Conservation (phyloP, 768 basidiomycete species). For the Suillus spraguei region DNA sequence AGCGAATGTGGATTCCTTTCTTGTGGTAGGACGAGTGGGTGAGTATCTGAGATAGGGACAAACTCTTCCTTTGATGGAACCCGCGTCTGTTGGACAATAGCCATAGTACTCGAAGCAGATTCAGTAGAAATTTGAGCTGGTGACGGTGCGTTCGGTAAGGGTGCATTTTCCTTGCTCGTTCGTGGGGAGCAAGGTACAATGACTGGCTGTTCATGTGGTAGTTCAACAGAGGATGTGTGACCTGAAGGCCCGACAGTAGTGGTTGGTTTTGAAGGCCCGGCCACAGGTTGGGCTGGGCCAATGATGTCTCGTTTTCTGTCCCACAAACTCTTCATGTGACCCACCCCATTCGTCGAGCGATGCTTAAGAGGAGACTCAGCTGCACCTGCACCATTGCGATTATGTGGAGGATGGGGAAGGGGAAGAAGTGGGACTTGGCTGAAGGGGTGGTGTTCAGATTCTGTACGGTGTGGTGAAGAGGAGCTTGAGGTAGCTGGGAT, state of each 20-base stretch:
- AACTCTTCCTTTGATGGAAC: background rate
- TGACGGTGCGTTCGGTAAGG: background rate
- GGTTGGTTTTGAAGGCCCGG: background rate
- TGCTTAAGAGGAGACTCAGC: slow-evolving; percentile 7
- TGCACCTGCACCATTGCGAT: background rate
- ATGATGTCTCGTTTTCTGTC: background rate
- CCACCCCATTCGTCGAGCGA: background rate
- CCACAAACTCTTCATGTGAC: background rate
- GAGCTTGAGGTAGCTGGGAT: background rate
- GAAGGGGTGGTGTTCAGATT: slow-evolving; percentile 12
- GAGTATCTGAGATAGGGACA: background rate
- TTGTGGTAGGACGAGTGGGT: background rate
- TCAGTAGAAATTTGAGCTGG: background rate
- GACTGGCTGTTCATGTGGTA: background rate
- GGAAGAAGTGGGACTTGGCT: slow-evolving; percentile 11
- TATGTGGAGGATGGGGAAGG: background rate
- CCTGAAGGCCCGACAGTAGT: background rate
- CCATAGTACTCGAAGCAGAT: background rate
- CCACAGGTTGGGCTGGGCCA: background rate
- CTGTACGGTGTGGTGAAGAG: background rate
- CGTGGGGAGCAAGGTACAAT: background rate
- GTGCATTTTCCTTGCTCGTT: background rate
- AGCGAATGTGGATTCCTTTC: background rate
- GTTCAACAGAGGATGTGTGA: too few species aligned
- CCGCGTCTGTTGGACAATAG: background rate